Evolutionary conservation across 352 stramenopile genomes (phyloP).

Genomic region (Globisporangium orthogonon): DNA sequence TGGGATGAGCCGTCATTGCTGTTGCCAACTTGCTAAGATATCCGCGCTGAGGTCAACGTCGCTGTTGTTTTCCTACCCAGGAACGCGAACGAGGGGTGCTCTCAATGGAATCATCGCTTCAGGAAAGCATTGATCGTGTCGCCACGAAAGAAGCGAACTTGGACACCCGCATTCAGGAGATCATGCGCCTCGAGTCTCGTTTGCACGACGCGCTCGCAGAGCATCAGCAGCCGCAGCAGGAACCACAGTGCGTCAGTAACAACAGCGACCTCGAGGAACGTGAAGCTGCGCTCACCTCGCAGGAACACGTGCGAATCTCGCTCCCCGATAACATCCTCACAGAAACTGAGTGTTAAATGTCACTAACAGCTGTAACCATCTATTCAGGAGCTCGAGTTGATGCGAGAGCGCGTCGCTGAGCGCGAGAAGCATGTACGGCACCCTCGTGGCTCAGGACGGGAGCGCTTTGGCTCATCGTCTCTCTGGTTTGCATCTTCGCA

Average conservation of each 20-base stretch:
- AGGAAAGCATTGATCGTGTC: constrained; percentile 25
- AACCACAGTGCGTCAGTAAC: constrained; percentile 5
- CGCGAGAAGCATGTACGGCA: constrained; percentile 25
- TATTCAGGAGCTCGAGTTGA: neutral
- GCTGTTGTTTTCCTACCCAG: constrained; percentile 10
- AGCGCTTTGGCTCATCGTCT: neutral
- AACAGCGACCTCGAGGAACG: constrained; percentile 17
- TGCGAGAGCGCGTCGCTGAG: constrained; percentile 6
- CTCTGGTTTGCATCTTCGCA: neutral
- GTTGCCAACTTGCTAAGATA: neutral
- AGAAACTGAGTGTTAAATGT: too few relatives aligned
- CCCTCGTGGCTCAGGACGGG: neutral
- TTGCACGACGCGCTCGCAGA: constrained; percentile 31
- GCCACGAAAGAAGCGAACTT: constrained; percentile 27
- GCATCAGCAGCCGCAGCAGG: constrained; percentile 4
- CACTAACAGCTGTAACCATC: neutral
- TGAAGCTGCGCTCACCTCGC: constrained; percentile 17
- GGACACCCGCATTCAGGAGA: constrained; percentile 30
- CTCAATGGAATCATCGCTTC: constrained; percentile 22
- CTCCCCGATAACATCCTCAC: neutral
- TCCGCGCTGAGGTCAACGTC: neutral
- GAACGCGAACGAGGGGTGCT: constrained; percentile 26
- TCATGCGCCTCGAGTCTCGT: constrained; percentile 33
- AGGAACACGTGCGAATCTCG: constrained; percentile 31
- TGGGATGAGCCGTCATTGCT: neutral